Base-by-base conservation (phyloP, 2,329 filamentous ascomycete species). In the Pseudogymnoascus destructans region DNA sequence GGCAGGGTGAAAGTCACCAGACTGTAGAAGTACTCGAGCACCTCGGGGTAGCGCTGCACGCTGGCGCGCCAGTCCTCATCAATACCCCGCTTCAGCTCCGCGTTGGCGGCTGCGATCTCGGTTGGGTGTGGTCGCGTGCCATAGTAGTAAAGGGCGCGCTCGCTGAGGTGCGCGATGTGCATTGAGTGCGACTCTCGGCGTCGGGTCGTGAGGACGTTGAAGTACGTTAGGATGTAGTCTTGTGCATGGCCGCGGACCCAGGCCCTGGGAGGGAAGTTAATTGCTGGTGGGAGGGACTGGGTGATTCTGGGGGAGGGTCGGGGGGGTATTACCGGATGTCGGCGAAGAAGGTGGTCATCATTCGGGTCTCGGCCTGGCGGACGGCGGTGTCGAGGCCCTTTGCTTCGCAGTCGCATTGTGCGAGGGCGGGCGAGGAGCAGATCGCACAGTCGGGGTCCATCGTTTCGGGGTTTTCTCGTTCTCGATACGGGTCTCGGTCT, bases 21-120 rank as follows among this genome's bases (percentile, higher is more conserved):
- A 60, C 80, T 77, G 71, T 85, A 91, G 68, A 86, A 91, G 71
- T 91, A 89, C 70, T 89, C 84, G 58, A 92, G 74, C n/a, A 91
- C 83, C 68, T 90, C 85, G 3, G 87, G 87, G 65, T 91, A 92
- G 58, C 83, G 79, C 65, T 88, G 80, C 36, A 90, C 86, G 54
- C 83, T 85, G 27, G 80, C 77, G 65, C 84, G 80, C 87, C 87
- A 92, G 72, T 90, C 87, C 61, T 87, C 83, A 65, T 90, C 86
- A 65, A 90, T 86, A 61, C 85, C 86, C 55, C 81, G 78, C 71
- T 89, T 88, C 61, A 89, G 75, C 55, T 78, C 76, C 13, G 76
- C 76, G 66, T 89, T 79, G 21, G 85, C 86, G 59, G 79, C 77
- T 36, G 77, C 74, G 57, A 89, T 78, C 66, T 89, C 79, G 62